Evolutionary conservation across 75 land plant species (phyloP).

Genomic region (Pseudotsuga menziesii): DNA sequence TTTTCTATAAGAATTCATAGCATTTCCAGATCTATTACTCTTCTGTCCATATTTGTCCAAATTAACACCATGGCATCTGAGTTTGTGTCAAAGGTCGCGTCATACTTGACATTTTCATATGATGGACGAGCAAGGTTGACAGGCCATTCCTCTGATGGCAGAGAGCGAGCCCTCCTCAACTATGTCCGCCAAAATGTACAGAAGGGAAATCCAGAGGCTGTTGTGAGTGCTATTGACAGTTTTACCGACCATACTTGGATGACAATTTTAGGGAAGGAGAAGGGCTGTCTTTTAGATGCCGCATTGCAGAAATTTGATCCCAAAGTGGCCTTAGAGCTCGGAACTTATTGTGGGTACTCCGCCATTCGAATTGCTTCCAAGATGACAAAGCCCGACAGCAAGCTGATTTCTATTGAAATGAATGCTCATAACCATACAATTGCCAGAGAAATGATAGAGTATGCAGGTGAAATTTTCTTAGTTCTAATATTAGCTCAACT

Average conservation of each 20-base stretch:
- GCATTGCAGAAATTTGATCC: constrained; percentile 12
- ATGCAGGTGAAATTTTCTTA: constrained; percentile 14
- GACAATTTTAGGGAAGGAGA: constrained; percentile 20
- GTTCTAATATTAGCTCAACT: no score
- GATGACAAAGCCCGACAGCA: constrained; percentile 11
- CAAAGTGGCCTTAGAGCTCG: constrained; percentile 17
- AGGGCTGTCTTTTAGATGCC: constrained; percentile 15
- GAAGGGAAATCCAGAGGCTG: constrained; percentile 15
- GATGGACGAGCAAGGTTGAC: no score
- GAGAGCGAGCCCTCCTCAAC: constrained; percentile 13
- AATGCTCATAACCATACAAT: background rate
- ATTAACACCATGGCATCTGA: no score
- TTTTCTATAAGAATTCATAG: no score
- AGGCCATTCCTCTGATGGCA: constrained; percentile 1
- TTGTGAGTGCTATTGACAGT: constrained; percentile 17
- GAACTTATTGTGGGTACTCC: constrained; percentile 25
- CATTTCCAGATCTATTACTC: no score
- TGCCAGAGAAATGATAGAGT: constrained; percentile 16
- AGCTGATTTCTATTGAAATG: constrained; percentile 16
- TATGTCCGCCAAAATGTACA: constrained; percentile 15
- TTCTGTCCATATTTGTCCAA: no score
- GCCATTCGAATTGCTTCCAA: constrained; percentile 16
- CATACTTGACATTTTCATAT: no score
- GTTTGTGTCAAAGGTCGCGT: no score
- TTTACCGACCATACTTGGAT: constrained; percentile 16